Evolutionary conservation across 139 green algal genomes (phyloP).

Genomic region (Chlamydomonas sp.): DNA sequence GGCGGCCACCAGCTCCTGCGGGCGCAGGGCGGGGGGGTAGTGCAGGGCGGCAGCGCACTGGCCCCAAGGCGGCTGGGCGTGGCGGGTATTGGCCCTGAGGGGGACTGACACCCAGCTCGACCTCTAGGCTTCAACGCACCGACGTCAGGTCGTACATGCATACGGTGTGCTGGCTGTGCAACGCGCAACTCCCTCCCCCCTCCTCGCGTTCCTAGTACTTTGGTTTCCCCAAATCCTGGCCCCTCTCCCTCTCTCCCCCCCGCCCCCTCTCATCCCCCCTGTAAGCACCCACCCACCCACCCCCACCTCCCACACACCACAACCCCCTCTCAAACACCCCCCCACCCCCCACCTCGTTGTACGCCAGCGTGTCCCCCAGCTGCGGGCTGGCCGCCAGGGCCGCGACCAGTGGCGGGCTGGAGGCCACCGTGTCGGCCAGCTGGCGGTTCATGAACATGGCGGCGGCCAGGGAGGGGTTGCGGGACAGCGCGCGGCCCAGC

Average conservation of each 20-base stretch:
- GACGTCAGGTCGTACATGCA: background rate
- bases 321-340: too few species aligned
- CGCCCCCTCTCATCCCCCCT: too few species aligned
- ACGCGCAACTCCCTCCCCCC: background rate
- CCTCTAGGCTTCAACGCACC: too few species aligned
- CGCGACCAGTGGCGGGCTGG: background rate
- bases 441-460: constrained; percentile 25
- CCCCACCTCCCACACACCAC: too few species aligned
- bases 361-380: constrained; percentile 9
- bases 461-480: constrained; percentile 9
- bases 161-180: background rate
- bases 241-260: background rate
- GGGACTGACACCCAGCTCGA: too few species aligned
- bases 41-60: too few species aligned
- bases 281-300: too few species aligned
- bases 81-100: too few species aligned
- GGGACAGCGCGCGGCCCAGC: background rate
- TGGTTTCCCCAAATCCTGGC: background rate
- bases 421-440: constrained; percentile 1
- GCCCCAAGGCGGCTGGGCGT: too few species aligned
- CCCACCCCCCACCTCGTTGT: constrained; percentile 9
- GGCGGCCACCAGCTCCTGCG: constrained; percentile 9
- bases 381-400: background rate
- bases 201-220: too few species aligned
- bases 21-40: background rate